phyloP scores from a whole-genome alignment of 306 rosid species.

The Sesbania bispinosa region DNA sequence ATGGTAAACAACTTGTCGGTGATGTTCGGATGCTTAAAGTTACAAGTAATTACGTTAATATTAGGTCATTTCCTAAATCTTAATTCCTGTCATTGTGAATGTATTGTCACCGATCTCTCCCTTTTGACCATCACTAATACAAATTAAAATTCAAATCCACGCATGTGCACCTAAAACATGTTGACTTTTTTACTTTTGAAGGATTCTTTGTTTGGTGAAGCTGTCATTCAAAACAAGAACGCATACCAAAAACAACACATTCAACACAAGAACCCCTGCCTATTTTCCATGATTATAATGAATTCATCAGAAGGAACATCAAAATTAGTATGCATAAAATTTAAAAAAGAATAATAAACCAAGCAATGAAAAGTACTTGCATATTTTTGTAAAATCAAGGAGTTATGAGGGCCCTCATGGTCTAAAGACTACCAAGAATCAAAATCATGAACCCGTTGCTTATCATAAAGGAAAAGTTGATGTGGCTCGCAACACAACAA shows the following conservation, averaged over 20 bases:
- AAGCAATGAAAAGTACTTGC: neutral
- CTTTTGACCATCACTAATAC: conserved; percentile 24
- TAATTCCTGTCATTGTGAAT: conserved; percentile 1
- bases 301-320: neutral
- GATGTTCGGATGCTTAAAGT: conserved; percentile 5
- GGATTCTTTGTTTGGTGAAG: conserved; percentile 21
- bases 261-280: neutral
- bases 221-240: conserved; percentile 23
- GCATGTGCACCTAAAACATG: conserved; percentile 41
- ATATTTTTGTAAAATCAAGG: conserved; percentile 6
- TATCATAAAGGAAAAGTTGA: conserved; percentile 17
- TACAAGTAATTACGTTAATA: neutral
- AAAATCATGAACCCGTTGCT: neutral
- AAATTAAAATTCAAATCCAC: conserved; percentile 19
- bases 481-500: conserved; percentile 1
- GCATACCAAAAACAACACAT: neutral
- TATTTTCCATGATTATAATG: neutral
- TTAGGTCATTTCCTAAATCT: neutral
- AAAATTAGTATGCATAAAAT: conserved; percentile 8
- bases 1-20: conserved; percentile 20
- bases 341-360: neutral
- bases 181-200: conserved; percentile 49
- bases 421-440: conserved; percentile 6
- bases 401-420: conserved; percentile 12
- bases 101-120: neutral